Evolutionary conservation across 2,329 filamentous ascomycete genomes (phyloP).

Genomic region (Venturia nashicola): DNA sequence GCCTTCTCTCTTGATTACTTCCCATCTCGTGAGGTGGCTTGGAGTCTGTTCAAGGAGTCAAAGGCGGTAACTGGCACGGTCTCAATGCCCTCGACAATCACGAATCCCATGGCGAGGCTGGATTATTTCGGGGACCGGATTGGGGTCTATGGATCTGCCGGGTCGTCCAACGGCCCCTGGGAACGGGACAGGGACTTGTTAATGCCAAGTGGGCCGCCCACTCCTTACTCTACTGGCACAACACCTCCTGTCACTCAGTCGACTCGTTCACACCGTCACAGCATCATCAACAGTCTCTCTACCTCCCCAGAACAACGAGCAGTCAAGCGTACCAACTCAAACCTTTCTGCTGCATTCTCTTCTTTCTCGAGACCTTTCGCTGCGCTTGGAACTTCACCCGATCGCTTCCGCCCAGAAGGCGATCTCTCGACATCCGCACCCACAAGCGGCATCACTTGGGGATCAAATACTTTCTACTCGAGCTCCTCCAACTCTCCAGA

Average conservation of each 20-base stretch:
- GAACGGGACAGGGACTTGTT: slow-evolving; percentile 21
- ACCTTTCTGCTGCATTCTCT: slow-evolving; percentile 27
- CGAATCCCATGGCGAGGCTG: slow-evolving; percentile 12
- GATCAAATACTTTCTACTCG: slow-evolving; percentile 28
- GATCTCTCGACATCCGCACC: slow-evolving; percentile 30
- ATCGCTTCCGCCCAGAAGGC: slow-evolving; percentile 20
- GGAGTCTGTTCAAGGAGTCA: slow-evolving; percentile 29
- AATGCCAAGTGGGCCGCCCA: slow-evolving; percentile 31
- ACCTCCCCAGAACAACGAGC: slow-evolving; percentile 27
- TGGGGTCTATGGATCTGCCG: slow-evolving; percentile 34
- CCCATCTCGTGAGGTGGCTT: slow-evolving; percentile 28
- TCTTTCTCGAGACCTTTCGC: slow-evolving; percentile 27
- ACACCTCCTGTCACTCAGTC: slow-evolving; percentile 36
- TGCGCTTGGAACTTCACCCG: slow-evolving; percentile 25
- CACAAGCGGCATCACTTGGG: slow-evolving; percentile 34
- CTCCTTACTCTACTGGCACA: slow-evolving; percentile 39
- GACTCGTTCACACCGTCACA: slow-evolving; percentile 25
- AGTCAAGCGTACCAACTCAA: slow-evolving; percentile 22
- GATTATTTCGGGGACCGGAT: slow-evolving; percentile 19
- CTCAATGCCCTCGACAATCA: neutral
- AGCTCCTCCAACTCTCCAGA: slow-evolving; percentile 18
- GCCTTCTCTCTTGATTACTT: slow-evolving; percentile 36
- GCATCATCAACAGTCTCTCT: slow-evolving; percentile 19
- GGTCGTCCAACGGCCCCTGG: slow-evolving; percentile 39
- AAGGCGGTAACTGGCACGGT: neutral